Base-by-base conservation (phyloP, 176 grass and related monocot genomes). In the Luzula sylvatica region DNA sequence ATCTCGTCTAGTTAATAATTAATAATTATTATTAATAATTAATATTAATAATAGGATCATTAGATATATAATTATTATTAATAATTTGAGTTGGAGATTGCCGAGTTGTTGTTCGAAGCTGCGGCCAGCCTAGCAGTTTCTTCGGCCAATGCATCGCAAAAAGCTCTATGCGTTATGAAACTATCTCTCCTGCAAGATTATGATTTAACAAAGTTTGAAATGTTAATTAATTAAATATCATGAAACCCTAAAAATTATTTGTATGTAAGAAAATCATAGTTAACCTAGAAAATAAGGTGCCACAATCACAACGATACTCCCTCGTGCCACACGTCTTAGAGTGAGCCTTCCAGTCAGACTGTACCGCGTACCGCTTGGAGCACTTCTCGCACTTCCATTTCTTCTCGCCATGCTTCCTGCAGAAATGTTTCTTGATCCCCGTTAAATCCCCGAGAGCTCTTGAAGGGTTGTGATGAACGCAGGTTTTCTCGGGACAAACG, bases 321-420 rank as follows among this genome's bases (percentile, higher is more conserved):
- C 83, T 13, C 0, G 83, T 88, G 15, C 89, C 89, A 73, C 89
- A 95, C 29, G 80, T 88, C 73, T 95, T 95, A 27, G 80, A 47
- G 73, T 95, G 89, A 0, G 83, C 89, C 83, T 95, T 95, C 89
- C 89, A 95, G 70, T 95, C 89, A 4, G 89, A 95, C 80, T 95
- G 89, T 18, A 95, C 89, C 21, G 89, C 89, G 26, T 95, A 95
- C 13, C 62, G 46, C 73, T 95, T 95, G 32, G 29, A 53, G 72
- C 89, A 95, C 80, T 78, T 88, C 40, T 95, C 83, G 69, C 89
- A 95, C 73, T 95, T 95, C 89, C 89, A 95, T 76, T 88, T 88
- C 76, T 95, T 95, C 80, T 95, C 89, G 18, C 89, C 89, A 55
- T 95, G 89, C 80, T 95, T 95, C 9, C 89, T 70, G 78, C 89